These are phyloP conservation scores for Phialophora verrucosa DNA, from an alignment of 2,329 filamentous ascomycete genomes.

Conservation along the genomic window DNA sequence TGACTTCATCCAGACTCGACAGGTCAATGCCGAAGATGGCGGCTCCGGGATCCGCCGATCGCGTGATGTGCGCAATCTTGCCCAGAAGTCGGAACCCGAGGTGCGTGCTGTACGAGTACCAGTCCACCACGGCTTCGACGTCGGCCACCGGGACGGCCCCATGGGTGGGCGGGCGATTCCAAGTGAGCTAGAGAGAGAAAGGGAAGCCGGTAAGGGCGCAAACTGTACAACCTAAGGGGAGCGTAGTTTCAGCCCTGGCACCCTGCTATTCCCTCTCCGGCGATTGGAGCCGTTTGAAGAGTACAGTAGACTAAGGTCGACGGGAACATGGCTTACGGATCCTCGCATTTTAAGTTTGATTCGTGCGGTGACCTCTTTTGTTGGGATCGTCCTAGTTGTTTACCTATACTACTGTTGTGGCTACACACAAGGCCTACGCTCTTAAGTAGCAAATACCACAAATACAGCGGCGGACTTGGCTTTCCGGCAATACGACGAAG, in stretches of 20 bases:
- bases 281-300: not conserved
- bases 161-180: slow-evolving; percentile 26
- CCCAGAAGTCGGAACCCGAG: slow-evolving; percentile 34
- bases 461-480: slow-evolving; percentile 2
- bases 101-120: slow-evolving; percentile 26
- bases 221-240: not conserved
- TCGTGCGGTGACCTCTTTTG: not conserved
- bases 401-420: not conserved
- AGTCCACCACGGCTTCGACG: slow-evolving; percentile 21
- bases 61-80: slow-evolving; percentile 43
- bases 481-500: slow-evolving; percentile 14
- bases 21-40: slow-evolving; percentile 47
- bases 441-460: not conserved
- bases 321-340: slow-evolving; percentile 1
- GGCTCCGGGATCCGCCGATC: slow-evolving; percentile 51
- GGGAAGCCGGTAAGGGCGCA: not conserved
- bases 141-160: slow-evolving; percentile 24
- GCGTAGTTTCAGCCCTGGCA: not conserved
- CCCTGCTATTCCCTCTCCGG: not conserved
- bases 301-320: not conserved
- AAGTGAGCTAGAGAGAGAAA: slow-evolving; percentile 1
- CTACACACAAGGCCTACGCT: slow-evolving; percentile 1
- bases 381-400: not conserved
- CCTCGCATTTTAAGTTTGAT: not conserved
- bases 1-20: slow-evolving; percentile 42